These are phyloP conservation scores for Colletotrichum phormii DNA, from an alignment of 2,329 filamentous ascomycete genomes.

Conservation along the genomic window DNA sequence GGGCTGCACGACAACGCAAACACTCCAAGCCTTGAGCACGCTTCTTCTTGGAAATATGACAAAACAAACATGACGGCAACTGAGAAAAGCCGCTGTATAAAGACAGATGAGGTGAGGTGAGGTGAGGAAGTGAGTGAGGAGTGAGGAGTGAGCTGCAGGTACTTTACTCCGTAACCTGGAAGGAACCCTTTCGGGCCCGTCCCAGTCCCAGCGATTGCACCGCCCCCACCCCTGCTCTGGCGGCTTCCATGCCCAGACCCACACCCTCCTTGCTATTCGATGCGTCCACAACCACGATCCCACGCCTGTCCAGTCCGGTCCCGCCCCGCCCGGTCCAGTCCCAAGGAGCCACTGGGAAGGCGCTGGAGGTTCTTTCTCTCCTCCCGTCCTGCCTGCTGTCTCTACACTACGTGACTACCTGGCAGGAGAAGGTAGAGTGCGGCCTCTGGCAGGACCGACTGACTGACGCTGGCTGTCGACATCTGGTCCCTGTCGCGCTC, in stretches of 20 bases:
- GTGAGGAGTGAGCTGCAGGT: background rate
- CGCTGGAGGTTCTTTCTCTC: background rate
- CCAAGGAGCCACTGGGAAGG: background rate
- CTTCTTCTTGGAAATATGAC: background rate
- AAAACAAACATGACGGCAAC: background rate
- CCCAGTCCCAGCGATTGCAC: constrained; percentile 19
- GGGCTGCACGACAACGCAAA: background rate
- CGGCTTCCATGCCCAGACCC: background rate
- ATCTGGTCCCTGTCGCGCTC: constrained; percentile 24
- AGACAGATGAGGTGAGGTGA: background rate
- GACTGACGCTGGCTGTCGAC: no score
- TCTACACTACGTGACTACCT: no score
- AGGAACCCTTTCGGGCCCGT: constrained; percentile 4
- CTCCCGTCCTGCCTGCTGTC: background rate
- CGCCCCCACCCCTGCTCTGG: constrained; percentile 21
- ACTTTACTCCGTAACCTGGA: background rate
- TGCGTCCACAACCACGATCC: background rate
- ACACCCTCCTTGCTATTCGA: background rate
- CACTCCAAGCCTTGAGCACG: background rate
- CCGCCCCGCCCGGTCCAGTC: background rate
- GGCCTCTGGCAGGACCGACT: background rate
- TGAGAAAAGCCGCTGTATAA: background rate
- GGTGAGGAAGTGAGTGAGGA: no score
- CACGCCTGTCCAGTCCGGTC: background rate
- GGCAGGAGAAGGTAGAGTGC: no score